These are phyloP conservation scores for Xylariaceae sp. DNA, from an alignment of 2,329 filamentous ascomycete genomes.

Conservation along the genomic window DNA sequence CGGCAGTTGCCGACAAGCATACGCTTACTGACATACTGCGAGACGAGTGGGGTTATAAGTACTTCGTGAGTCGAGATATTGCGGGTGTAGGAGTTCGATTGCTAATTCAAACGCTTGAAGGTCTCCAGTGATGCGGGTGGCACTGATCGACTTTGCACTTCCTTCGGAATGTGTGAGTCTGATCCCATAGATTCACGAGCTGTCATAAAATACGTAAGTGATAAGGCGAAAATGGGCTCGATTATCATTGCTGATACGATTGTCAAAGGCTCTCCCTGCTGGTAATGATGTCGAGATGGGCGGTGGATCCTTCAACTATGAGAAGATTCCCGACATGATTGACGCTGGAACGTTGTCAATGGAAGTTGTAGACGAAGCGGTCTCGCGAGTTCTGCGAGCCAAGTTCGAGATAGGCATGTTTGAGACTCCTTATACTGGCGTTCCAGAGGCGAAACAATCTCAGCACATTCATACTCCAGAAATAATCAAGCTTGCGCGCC, in stretches of 20 bases:
- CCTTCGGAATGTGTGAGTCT: slow-evolving; percentile 59
- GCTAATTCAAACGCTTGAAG: slow-evolving; percentile 20
- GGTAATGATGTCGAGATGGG: slow-evolving; percentile 75
- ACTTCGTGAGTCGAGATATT: slow-evolving; percentile 46
- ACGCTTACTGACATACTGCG: slow-evolving; percentile 64
- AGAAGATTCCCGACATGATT: slow-evolving; percentile 60
- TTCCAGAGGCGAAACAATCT: slow-evolving; percentile 49
- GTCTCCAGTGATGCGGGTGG: slow-evolving; percentile 62
- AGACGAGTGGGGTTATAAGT: slow-evolving; percentile 68
- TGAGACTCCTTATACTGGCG: slow-evolving; percentile 61
- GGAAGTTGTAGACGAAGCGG: slow-evolving; percentile 58
- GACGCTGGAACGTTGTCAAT: slow-evolving; percentile 55
- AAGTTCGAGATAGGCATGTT: slow-evolving; percentile 69
- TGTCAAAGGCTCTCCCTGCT: slow-evolving; percentile 52
- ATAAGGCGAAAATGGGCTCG: too few species aligned
- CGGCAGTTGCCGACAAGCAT: slow-evolving; percentile 60
- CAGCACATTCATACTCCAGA: slow-evolving; percentile 58
- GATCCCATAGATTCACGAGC: slow-evolving; percentile 59
- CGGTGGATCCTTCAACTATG: slow-evolving; percentile 66
- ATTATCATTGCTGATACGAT: slow-evolving; percentile 1
- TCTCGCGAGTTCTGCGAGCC: slow-evolving; percentile 57
- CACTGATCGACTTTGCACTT: slow-evolving; percentile 60
- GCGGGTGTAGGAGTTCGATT: slow-evolving; percentile 9
- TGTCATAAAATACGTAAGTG: slow-evolving; percentile 51
- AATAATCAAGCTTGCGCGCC: slow-evolving; percentile 52